Percentiles rank a stretch among this genome's conserved stretches.
These are phyloP conservation scores for Mycosphaerella arachidis DNA, from an alignment of 2,329 filamentous ascomycete genomes.

Conservation along the genomic window DNA sequence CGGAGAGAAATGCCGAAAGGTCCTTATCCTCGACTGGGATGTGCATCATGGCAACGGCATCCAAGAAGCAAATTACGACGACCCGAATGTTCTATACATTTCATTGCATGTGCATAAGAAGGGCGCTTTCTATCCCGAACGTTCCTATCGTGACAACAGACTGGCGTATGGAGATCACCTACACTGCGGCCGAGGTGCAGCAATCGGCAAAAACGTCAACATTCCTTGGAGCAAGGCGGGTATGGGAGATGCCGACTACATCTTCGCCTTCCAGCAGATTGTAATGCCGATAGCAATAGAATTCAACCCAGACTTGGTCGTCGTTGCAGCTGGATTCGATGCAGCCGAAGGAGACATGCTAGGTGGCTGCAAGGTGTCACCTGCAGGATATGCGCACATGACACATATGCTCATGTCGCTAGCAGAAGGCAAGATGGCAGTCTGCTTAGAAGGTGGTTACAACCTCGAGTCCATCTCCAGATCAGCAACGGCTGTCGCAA, in stretches of 20 bases:
- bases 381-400: slow-evolving; percentile 93
- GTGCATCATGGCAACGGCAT: slow-evolving; percentile 83
- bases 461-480: slow-evolving; percentile 89
- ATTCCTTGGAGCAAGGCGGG: slow-evolving; percentile 64
- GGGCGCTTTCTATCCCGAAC: slow-evolving; percentile 76
- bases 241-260: slow-evolving; percentile 95
- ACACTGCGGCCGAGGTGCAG: slow-evolving; percentile 55
- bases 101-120: slow-evolving; percentile 86
- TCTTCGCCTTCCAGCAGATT: slow-evolving; percentile 91
- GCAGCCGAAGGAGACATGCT: slow-evolving; percentile 90
- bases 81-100: slow-evolving; percentile 93
- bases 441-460: slow-evolving; percentile 93
- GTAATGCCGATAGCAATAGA: slow-evolving; percentile 95
- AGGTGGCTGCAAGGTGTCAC: slow-evolving; percentile 87
- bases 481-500: slow-evolving; percentile 85
- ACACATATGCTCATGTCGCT: slow-evolving; percentile 98
- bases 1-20: slow-evolving; percentile 73
- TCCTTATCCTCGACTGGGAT: slow-evolving; percentile 89
- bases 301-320: slow-evolving; percentile 89
- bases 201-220: slow-evolving; percentile 62
- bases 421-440: slow-evolving; percentile 80
- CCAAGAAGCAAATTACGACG: slow-evolving; percentile 91
- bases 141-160: slow-evolving; percentile 52
- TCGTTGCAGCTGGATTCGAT: slow-evolving; percentile 94
- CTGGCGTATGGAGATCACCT: slow-evolving; percentile 55